Base-by-base conservation (phyloP, 805 yeast genomes). In the Wickerhamiella musiphila region DNA sequence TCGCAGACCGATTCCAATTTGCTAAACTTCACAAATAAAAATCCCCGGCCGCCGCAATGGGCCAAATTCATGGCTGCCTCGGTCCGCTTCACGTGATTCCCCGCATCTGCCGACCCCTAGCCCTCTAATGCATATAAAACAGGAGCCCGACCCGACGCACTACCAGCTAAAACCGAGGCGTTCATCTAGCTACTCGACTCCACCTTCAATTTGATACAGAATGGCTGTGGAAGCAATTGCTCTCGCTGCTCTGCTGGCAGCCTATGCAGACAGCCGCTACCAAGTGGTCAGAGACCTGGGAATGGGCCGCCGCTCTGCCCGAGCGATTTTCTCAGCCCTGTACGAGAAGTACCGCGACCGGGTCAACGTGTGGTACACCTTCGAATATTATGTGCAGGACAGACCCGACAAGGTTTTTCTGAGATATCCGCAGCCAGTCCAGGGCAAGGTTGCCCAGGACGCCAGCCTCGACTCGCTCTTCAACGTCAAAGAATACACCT, bases 281-380 rank as follows among this genome's bases (percentile, higher is more conserved):
- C 35, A 35, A 10, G 5, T 44, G 9, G 12, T 29, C 18, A 21
- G 33, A 18, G 51, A 47, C 20, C 6, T 45, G 17, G 15, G 25
- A 6, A 28, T 35, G 5, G 30, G 31, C 15, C 20, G 30, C 31
- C 34, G 32, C n/a, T 33, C 37, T n/a, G 21, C 35, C 12, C 17
- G 32, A 10, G 35, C 36, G 10, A 29, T 19, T 9, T 10, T 41
- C 15, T 7, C 9, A 5, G 25, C 35, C 31, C 16, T 11, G 8
- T n/a, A 35, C 6, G 39, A 41, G 11, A 23, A 26, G 17, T 22
- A 29, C 7, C 34, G 35, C 11, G 47, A 45, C 15, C 26, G 33
- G 25, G 49, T 73, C 32, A 72, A 73, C 43, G 65, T 66, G 44
- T 82, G 90, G 83, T 74, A 78, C 49, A 41, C 56, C 12, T 70